Evolutionary conservation across 2,329 filamentous ascomycete species (phyloP).

Genomic region (Tolypocladium sp.): DNA sequence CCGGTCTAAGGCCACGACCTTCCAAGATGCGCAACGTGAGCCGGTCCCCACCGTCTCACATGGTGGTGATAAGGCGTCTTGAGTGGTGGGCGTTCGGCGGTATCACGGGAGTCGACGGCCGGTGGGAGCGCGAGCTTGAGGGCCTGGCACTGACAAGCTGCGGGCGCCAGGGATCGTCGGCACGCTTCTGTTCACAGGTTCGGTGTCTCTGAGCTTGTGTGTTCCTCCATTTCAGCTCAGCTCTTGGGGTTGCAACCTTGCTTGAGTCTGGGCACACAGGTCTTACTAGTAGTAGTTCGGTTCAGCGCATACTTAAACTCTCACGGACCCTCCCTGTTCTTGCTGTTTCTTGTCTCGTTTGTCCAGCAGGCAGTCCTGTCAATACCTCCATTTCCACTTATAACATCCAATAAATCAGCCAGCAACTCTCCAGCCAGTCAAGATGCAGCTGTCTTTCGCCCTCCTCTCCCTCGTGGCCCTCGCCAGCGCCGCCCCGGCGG

Average conservation of each 20-base stretch:
- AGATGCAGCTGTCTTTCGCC: constrained; percentile 15
- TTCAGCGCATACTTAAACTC: not conserved
- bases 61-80: not conserved
- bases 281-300: not conserved
- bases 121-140: not conserved
- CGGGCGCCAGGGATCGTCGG: not conserved
- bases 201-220: not conserved
- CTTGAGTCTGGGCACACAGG: not conserved
- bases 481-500: constrained; percentile 16
- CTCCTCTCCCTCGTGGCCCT: constrained; percentile 17
- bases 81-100: not conserved
- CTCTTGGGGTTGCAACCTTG: not conserved
- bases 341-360: not conserved
- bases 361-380: not conserved
- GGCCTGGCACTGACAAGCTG: not conserved
- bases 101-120: not conserved
- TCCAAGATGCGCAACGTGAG: constrained; percentile 4
- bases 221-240: not conserved
- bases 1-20: not conserved
- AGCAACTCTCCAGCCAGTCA: constrained; percentile 5
- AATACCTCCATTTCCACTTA: no score
- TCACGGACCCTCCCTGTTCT: not conserved
- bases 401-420: not conserved
- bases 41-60: constrained; percentile 2
- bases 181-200: not conserved